Evolutionary conservation across 805 yeast species (phyloP), one percentile per base, ranked within the genome.

Genomic region (Barnettozyma californica): DNA sequence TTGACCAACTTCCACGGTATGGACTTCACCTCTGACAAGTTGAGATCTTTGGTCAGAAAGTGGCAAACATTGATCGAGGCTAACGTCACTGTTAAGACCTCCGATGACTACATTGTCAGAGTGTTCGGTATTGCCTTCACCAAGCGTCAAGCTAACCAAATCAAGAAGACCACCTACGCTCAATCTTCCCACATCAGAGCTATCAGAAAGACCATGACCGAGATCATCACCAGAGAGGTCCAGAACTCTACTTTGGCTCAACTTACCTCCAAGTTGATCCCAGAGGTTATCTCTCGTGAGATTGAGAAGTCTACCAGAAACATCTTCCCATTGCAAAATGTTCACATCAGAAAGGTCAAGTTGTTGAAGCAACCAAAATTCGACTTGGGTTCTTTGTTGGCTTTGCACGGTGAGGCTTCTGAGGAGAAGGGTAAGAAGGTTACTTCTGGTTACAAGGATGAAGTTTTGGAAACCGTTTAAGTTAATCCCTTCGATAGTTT

Each of bases 1-100:
- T 82, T 91, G 74, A 91, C 98, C 81, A 92, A 92, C 95, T 92
- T 91, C 95, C 97, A 91, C 83, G 98, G 98, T 69, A 76, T 92
- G 76, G 95, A 90, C 81, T 91, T 92, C 85, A 91, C 98, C 69
- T 80, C 95, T 61, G 97, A 91, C 81, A 92, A 92, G 82, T 80
- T 92, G 72, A 88, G 95, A 80, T 91, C 97, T 52, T 82, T 92
- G 74, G 97, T 91, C 59, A 89, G 97, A 84, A 91, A 92, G 78
- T 92, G 97, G 97, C 98, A 91, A 82, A 83, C 97, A 61, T 81
- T 92, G 75, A 95, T 91, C 65, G 98, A 91, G 82, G 95, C 96
- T 69, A 88, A 89, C 74, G 97, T 91, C 66, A 90, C 98, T 65
- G 97, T 90, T 69, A 91, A 91, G 87, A 91, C 98, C 69, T 72